A percentile compares a stretch with the other conserved stretches of the same genome.
Conservation (phyloP, 371 early-diverging fungal species). For the Rhizopus stolonifer region DNA sequence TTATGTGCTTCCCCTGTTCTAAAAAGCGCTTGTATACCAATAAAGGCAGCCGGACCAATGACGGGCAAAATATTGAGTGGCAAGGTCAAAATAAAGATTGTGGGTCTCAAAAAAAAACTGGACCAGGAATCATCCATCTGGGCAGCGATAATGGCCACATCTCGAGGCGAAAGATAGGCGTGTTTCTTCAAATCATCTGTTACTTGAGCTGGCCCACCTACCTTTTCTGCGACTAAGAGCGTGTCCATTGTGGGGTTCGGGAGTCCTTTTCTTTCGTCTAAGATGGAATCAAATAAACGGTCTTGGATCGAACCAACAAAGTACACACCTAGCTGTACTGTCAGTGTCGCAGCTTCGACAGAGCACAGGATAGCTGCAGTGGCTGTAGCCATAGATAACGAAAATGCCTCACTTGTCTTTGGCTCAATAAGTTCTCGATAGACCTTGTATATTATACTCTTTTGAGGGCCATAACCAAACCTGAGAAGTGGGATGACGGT, state of each 20-base stretch:
- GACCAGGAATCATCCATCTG: slow-evolving; percentile 28
- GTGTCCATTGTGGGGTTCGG: slow-evolving; percentile 2
- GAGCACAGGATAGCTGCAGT: slow-evolving; percentile 25
- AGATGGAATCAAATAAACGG: slow-evolving; percentile 38
- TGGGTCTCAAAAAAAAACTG: slow-evolving; percentile 23
- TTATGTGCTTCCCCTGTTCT: slow-evolving; percentile 34
- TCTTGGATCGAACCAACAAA: slow-evolving; percentile 32
- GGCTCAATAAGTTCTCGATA: slow-evolving; percentile 1
- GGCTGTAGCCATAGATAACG: slow-evolving; percentile 2
- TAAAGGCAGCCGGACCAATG: slow-evolving; percentile 30
- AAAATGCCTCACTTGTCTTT: not conserved
- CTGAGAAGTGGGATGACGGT: slow-evolving; percentile 28
- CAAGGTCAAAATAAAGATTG: slow-evolving; percentile 31
- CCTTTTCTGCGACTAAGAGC: slow-evolving; percentile 4
- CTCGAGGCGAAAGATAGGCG: slow-evolving; percentile 27
- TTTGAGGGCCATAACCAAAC: slow-evolving; percentile 31
- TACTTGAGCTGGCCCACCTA: slow-evolving; percentile 12
- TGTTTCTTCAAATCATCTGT: slow-evolving; percentile 1
- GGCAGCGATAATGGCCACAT: slow-evolving; percentile 31
- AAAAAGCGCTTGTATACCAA: slow-evolving; percentile 37
- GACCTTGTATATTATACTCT: slow-evolving; percentile 8
- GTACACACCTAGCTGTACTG: slow-evolving; percentile 19
- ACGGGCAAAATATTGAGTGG: slow-evolving; percentile 40
- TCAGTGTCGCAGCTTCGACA: slow-evolving; percentile 30
- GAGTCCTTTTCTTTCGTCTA: slow-evolving; percentile 25